Conservation (phyloP, 768 basidiomycete species). For the Podaxis sp. region DNA sequence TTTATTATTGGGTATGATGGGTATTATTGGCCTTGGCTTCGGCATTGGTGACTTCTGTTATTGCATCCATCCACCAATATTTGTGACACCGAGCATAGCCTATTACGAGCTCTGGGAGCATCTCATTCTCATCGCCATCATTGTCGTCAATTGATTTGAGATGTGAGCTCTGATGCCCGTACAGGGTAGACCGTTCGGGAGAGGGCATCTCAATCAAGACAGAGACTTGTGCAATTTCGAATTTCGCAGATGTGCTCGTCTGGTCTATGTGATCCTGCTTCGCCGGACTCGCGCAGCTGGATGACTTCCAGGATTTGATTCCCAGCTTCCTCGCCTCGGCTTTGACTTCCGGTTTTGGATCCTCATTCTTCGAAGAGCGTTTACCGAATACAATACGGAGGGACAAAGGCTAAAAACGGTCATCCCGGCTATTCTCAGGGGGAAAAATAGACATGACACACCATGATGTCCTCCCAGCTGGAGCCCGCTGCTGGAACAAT, state of each 20-base stretch:
- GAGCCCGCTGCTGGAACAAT: constrained; percentile 32
- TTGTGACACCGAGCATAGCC: constrained; percentile 27
- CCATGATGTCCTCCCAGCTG: constrained; percentile 51
- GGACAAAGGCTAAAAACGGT: constrained; percentile 2
- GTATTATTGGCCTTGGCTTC: neutral
- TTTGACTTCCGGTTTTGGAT: neutral
- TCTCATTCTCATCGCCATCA: constrained; percentile 29
- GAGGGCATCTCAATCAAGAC: constrained; percentile 62
- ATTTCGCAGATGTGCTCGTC: constrained; percentile 13
- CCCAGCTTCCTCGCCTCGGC: neutral
- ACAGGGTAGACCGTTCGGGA: constrained; percentile 22
- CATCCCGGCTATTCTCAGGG: constrained; percentile 3
- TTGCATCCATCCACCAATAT: neutral
- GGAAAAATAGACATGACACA: constrained; percentile 24
- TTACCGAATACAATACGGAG: constrained; percentile 6
- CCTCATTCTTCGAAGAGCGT: neutral
- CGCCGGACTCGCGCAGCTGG: constrained; percentile 2
- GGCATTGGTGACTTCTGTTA: neutral
- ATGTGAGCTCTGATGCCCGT: constrained; percentile 19
- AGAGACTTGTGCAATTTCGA: constrained; percentile 49
- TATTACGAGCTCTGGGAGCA: constrained; percentile 49
- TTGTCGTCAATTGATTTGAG: constrained; percentile 15
- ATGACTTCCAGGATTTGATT: constrained; percentile 5
- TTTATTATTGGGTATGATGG: neutral
- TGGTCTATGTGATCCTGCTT: constrained; percentile 4